Conservation (phyloP, 2,329 filamentous ascomycete genomes). For the Diplodia intermedia region DNA sequence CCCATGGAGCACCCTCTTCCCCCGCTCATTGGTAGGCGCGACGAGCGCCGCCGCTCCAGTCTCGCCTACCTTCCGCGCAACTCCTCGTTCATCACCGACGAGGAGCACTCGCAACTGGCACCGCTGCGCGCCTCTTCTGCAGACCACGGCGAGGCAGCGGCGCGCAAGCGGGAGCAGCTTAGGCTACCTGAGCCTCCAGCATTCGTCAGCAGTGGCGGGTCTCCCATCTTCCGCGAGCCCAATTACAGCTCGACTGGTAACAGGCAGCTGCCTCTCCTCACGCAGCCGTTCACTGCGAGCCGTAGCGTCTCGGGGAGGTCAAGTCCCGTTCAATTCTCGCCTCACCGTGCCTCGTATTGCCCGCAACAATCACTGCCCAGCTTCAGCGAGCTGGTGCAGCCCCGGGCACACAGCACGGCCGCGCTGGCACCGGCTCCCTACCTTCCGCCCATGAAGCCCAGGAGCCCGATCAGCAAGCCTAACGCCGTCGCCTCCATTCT, state of each 20-base stretch:
- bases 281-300: constrained; percentile 39
- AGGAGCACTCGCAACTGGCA: constrained; percentile 36
- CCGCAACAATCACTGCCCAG: constrained; percentile 43
- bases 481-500: constrained; percentile 29
- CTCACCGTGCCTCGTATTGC: constrained; percentile 34
- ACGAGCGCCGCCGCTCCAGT: constrained; percentile 48
- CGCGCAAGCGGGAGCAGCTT: constrained; percentile 40
- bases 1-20: constrained; percentile 53
- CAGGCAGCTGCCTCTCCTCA: constrained; percentile 38
- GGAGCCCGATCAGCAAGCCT: constrained; percentile 23
- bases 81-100: constrained; percentile 49
- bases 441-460: constrained; percentile 34
- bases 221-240: constrained; percentile 30
- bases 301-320: constrained; percentile 1
- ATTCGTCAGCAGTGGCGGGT: constrained; percentile 9
- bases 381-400: constrained; percentile 43
- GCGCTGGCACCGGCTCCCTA: constrained; percentile 32
- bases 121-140: constrained; percentile 19
- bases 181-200: constrained; percentile 33
- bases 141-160: constrained; percentile 14
- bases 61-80: constrained; percentile 46
- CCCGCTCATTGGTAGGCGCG: constrained; percentile 46
- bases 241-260: constrained; percentile 11
- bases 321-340: constrained; percentile 33
- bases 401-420: constrained; percentile 35